Percentiles rank a stretch among this genome's conserved stretches.
phyloP scores from a whole-genome alignment of 495 filamentous ascomycete species.

The Neurospora terricola region DNA sequence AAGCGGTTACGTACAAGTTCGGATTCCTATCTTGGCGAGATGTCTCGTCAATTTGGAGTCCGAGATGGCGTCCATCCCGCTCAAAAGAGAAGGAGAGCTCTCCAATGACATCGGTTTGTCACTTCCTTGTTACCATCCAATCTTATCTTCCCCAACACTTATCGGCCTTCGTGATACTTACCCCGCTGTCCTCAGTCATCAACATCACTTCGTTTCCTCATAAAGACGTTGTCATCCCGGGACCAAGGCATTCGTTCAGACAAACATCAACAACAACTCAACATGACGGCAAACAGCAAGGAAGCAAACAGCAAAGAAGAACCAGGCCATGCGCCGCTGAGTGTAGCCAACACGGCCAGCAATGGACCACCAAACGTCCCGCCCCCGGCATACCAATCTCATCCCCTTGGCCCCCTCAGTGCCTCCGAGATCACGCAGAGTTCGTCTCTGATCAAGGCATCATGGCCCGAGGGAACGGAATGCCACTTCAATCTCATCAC shows the following conservation, averaged over 20 bases:
- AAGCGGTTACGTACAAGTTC: neutral
- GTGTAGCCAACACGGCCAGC: neutral
- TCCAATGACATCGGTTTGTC: neutral
- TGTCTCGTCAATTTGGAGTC: neutral
- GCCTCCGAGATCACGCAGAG: slow-evolving; percentile 44
- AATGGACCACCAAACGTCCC: neutral
- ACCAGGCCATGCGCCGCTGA: neutral
- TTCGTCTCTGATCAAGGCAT: slow-evolving; percentile 28
- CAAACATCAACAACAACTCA: neutral
- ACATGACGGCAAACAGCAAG: neutral
- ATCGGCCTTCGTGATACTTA: neutral
- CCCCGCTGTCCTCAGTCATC: neutral
- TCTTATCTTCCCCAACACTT: neutral
- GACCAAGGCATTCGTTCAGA: neutral
- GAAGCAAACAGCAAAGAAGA: neutral
- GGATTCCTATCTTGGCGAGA: neutral
- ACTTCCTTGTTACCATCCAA: neutral
- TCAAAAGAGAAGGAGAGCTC: neutral
- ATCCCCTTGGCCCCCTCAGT: slow-evolving; percentile 52
- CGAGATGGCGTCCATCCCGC: neutral
- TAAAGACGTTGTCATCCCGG: neutral
- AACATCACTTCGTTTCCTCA: neutral
- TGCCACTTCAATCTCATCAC: slow-evolving; percentile 57
- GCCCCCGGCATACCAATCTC: slow-evolving; percentile 17
- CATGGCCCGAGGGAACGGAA: slow-evolving; percentile 42